phyloP scores from a whole-genome alignment of 2,329 filamentous ascomycete species.

The Cladophialophora carrionii region DNA sequence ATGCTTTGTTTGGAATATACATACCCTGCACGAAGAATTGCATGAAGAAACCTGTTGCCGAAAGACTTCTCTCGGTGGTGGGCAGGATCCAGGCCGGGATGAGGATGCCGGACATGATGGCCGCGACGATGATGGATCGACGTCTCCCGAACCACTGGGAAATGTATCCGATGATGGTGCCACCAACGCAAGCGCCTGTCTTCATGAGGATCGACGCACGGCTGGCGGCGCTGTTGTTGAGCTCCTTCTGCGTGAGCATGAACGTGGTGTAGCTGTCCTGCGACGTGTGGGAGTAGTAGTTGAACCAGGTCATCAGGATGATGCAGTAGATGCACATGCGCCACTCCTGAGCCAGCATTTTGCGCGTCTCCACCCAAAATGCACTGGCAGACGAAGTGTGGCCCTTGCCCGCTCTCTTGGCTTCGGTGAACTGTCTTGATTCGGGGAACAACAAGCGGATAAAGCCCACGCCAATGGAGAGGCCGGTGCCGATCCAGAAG shows the following conservation, averaged over 20 bases:
- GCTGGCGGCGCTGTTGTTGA: constrained; percentile 65
- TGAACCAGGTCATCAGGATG: constrained; percentile 76
- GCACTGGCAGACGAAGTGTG: constrained; percentile 44
- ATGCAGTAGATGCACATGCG: constrained; percentile 76
- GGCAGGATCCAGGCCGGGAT: constrained; percentile 76
- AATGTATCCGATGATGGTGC: constrained; percentile 71
- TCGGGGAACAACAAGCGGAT: constrained; percentile 72
- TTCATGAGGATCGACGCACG: constrained; percentile 84
- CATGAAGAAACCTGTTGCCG: constrained; percentile 45
- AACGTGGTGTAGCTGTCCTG: constrained; percentile 84
- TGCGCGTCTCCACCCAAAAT: constrained; percentile 71
- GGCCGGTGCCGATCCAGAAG: constrained; percentile 67
- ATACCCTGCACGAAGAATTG: constrained; percentile 51
- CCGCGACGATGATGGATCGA: constrained; percentile 57
- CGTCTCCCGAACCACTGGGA: constrained; percentile 77
- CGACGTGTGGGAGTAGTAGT: constrained; percentile 75
- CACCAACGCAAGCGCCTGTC: constrained; percentile 73
- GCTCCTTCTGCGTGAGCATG: constrained; percentile 72
- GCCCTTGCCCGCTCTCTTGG: constrained; percentile 55
- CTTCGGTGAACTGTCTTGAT: constrained; percentile 73
- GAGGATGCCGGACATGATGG: constrained; percentile 66
- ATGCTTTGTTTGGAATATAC: neutral
- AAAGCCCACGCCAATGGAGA: constrained; percentile 61
- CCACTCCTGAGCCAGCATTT: constrained; percentile 72
- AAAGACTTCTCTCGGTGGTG: constrained; percentile 39